phyloP scores from a whole-genome alignment of 805 yeast genomes.

The Jamesozyma jinghongensis region DNA sequence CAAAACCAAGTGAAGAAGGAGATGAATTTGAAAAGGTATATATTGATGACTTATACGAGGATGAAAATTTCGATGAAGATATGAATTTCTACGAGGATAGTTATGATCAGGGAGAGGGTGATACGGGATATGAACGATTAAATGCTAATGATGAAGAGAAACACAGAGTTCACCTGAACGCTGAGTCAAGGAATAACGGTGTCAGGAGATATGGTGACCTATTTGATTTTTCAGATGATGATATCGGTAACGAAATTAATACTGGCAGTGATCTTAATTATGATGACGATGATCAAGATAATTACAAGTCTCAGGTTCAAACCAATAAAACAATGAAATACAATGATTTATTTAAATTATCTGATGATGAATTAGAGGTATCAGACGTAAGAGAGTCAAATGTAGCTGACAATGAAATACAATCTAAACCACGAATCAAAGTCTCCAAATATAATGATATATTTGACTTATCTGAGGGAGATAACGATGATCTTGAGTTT shows the following conservation, averaged over 20 bases:
- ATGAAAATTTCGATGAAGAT: constrained; percentile 37
- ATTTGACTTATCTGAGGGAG: constrained; percentile 7
- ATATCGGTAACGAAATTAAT: background rate
- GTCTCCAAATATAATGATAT: constrained; percentile 6
- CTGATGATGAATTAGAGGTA: constrained; percentile 9
- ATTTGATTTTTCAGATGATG: constrained; percentile 4
- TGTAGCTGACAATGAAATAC: background rate
- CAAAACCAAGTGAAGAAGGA: constrained; percentile 18
- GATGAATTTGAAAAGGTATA: constrained; percentile 19
- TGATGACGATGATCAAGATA: background rate
- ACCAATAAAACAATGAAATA: constrained; percentile 10
- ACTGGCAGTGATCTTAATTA: background rate
- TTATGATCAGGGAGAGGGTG: constrained; percentile 13
- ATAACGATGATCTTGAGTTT: constrained; percentile 1
- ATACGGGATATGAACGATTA: background rate
- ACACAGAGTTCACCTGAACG: background rate
- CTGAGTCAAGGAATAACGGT: background rate
- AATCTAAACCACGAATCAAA: background rate
- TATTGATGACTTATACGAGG: constrained; percentile 33
- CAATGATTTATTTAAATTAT: constrained; percentile 20
- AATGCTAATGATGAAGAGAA: constrained; percentile 21
- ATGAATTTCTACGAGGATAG: constrained; percentile 28
- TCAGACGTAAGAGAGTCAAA: too few species aligned
- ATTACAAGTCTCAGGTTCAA: background rate
- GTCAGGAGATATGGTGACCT: background rate